Evolutionary conservation across 352 stramenopile species (phyloP), one percentile per base, ranked within the genome.

Genomic region (Pythium apleroticum): DNA sequence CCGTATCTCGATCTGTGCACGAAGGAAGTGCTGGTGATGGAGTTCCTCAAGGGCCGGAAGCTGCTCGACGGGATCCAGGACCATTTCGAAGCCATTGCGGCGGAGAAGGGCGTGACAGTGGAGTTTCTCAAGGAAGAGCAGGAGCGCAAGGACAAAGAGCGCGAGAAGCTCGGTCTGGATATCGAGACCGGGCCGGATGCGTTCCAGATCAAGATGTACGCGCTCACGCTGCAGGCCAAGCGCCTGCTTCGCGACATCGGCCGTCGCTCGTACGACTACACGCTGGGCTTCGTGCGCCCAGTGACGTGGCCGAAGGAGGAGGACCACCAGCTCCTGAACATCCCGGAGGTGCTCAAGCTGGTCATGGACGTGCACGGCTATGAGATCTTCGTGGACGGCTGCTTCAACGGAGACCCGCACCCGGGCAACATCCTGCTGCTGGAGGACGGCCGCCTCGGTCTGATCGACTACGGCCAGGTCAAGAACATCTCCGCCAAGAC

Each of bases 11-110:
- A 97, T 33, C 54, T 98, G 19, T 98, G 89, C 63, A 98, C 91
- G 1, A 97, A 97, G 65, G 78, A 97, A 66, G 91, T 98, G 41
- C 73, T 99, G 19, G 94, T 99, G 39, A 98, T 98, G 96, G 91
- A 98, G 75, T 93, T 97, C 58, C 74, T 97, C 19, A 80, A 91
- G 33, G 91, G 91, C n/a, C 78, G 84, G 54, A 97, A 90, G 62
- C 67, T 97, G 45, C 63, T 93, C 39, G 81, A 93, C 61, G 95
- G 72, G 27, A 91, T 98, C 60, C 88, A 96, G 53, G 84, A 97
- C 39, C 91, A 98, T 57, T 91, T 97, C 64, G 75, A 95, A 49
- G 74, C 79, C 17, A 94, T 98, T 68, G 95, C 93, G 6, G 77
- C 77, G 19, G 79, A 94, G 63, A 81, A 88, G 49, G 86, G 92